phyloP scores from a whole-genome alignment of 345 rosid species.

The Eucalyptus sp. region DNA sequence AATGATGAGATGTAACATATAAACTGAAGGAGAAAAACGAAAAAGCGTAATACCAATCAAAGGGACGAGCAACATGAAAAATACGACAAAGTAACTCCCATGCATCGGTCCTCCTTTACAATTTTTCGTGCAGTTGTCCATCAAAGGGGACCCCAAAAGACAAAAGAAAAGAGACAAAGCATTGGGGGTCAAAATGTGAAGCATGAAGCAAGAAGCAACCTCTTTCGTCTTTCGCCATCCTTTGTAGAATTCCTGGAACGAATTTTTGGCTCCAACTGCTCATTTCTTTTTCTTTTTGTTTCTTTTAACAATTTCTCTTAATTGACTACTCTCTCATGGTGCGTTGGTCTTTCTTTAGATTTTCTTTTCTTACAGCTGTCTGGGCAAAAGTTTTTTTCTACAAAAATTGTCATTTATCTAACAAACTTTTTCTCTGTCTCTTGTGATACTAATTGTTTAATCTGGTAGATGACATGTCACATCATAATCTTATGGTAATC shows the following conservation, averaged over 20 bases:
- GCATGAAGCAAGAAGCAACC: not conserved
- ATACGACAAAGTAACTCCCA: too few relatives aligned
- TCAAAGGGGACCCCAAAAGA: not conserved
- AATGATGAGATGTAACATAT: too few relatives aligned
- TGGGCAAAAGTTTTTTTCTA: fast-evolving
- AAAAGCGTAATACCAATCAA: too few relatives aligned
- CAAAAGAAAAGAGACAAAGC: not conserved
- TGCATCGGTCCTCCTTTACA: not conserved
- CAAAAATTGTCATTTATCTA: too few relatives aligned
- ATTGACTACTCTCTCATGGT: not conserved
- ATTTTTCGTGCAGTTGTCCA: not conserved
- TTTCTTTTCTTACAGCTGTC: too few relatives aligned
- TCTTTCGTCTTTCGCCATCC: not conserved
- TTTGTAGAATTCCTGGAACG: not conserved
- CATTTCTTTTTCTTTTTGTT: too few relatives aligned
- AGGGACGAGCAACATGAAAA: too few relatives aligned
- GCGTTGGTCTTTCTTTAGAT: not conserved
- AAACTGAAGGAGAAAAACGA: not conserved
- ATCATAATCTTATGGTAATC: too few relatives aligned
- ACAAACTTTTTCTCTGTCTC: not conserved
- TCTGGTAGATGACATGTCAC: too few relatives aligned
- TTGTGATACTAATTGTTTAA: too few relatives aligned
- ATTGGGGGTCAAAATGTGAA: not conserved
- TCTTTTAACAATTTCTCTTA: fast-evolving
- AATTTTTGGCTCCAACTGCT: not conserved